These are phyloP conservation scores for Saururus chinensis DNA, from an alignment of 164 flowering plant species.

Conservation along the genomic window DNA sequence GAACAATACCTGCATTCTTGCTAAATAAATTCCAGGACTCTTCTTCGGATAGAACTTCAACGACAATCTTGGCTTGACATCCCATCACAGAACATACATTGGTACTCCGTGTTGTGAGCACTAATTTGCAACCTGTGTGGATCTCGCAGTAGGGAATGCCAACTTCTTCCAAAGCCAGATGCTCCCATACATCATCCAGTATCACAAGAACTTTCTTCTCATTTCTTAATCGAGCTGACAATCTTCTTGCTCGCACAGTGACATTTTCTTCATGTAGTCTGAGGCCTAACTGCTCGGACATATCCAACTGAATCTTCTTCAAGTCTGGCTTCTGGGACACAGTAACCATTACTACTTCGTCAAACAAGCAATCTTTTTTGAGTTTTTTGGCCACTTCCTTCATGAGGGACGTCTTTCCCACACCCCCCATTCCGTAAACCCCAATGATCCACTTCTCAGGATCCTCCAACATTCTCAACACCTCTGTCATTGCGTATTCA, in stretches of 20 bases:
- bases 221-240: slow-evolving; percentile 4
- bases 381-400: slow-evolving; percentile 4
- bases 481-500: neutral
- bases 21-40: slow-evolving; percentile 17
- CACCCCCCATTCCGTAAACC: slow-evolving; percentile 3
- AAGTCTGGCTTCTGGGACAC: slow-evolving; percentile 5
- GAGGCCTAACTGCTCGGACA: slow-evolving; percentile 7
- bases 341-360: slow-evolving; percentile 11
- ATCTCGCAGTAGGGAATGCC: slow-evolving; percentile 13
- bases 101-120: slow-evolving; percentile 11
- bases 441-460: slow-evolving; percentile 3
- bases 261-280: slow-evolving; percentile 1
- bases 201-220: slow-evolving; percentile 14
- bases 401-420: slow-evolving; percentile 7
- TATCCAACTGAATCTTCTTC: slow-evolving; percentile 8
- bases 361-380: slow-evolving; percentile 1
- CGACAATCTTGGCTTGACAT: neutral
- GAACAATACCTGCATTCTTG: slow-evolving; percentile 5
- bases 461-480: slow-evolving; percentile 1
- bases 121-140: slow-evolving; percentile 8
- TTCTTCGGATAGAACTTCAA: neutral
- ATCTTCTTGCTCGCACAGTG: slow-evolving; percentile 1
- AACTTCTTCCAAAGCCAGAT: slow-evolving; percentile 8
- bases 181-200: slow-evolving; percentile 28
- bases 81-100: slow-evolving; percentile 10